Evolutionary conservation across 345 rosid species (phyloP).

Genomic region (Acer saccharum): DNA sequence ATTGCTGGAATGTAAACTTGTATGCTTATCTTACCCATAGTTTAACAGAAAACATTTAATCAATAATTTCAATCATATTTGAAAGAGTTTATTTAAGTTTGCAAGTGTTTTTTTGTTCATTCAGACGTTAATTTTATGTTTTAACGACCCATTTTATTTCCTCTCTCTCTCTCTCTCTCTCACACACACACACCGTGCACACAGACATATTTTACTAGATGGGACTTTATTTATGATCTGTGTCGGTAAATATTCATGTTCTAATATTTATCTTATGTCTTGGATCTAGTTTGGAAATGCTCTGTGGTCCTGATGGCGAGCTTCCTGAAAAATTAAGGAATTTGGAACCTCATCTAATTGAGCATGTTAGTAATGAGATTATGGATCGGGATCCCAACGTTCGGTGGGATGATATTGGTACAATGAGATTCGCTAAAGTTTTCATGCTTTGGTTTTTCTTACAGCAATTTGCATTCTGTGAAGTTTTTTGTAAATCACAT

Average conservation of each 20-base stretch:
- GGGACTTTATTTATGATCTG: background rate
- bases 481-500: slow-evolving; percentile 24
- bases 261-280: slow-evolving; percentile 8
- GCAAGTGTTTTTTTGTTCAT: background rate
- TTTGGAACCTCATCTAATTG: slow-evolving; percentile 94
- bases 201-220: background rate
- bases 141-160: background rate
- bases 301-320: slow-evolving; percentile 97
- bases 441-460: background rate
- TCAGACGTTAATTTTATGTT: background rate
- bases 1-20: background rate
- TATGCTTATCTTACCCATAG: background rate
- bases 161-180: background rate
- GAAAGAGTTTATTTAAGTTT: background rate
- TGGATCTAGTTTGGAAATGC: slow-evolving; percentile 75
- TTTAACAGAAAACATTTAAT: background rate
- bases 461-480: background rate
- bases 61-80: slow-evolving; percentile 4
- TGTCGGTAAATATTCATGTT: background rate
- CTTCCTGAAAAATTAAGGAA: slow-evolving; percentile 94
- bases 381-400: slow-evolving; percentile 97
- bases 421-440: slow-evolving; percentile 13
- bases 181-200: background rate
- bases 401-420: slow-evolving; percentile 98
- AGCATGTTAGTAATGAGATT: slow-evolving; percentile 96